phyloP scores from a whole-genome alignment of 768 basidiomycete genomes.

The Pleurotus eryngii region DNA sequence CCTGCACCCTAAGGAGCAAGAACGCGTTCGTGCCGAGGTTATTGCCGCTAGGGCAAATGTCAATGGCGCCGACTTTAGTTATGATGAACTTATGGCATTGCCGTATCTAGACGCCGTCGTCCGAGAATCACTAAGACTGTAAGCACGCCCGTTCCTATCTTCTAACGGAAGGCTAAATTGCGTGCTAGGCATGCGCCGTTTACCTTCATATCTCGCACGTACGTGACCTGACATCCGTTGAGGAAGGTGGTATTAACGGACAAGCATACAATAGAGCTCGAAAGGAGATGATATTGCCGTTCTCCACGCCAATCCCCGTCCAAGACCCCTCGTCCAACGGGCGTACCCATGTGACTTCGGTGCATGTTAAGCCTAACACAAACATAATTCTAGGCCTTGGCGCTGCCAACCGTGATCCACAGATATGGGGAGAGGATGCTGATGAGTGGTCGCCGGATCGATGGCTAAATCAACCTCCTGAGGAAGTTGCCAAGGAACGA shows the following conservation, averaged over 20 bases:
- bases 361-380: constrained; percentile 23
- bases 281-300: constrained; percentile 24
- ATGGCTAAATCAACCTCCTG: constrained; percentile 27
- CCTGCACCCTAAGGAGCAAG: constrained; percentile 15
- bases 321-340: constrained; percentile 12
- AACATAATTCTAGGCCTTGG: constrained; percentile 23
- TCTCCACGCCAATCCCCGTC: constrained; percentile 25
- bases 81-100: constrained; percentile 15
- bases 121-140: constrained; percentile 30
- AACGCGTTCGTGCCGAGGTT: constrained; percentile 21
- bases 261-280: constrained; percentile 9
- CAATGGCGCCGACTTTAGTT: constrained; percentile 15
- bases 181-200: constrained; percentile 15
- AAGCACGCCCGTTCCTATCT: constrained; percentile 9
- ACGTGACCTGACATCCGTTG: neutral
- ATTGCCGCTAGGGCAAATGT: constrained; percentile 12
- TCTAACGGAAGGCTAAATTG: neutral
- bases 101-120: constrained; percentile 28
- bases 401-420: constrained; percentile 30
- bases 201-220: constrained; percentile 18
- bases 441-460: constrained; percentile 41
- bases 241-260: no score
- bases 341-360: constrained; percentile 21
- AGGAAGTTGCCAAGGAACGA: constrained; percentile 19
- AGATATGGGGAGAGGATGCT: constrained; percentile 39